Evolutionary conservation across 1,139 yeast genomes (phyloP), one percentile per base, ranked within the genome.

Genomic region (Nadsonia starkeyi-henricii): DNA sequence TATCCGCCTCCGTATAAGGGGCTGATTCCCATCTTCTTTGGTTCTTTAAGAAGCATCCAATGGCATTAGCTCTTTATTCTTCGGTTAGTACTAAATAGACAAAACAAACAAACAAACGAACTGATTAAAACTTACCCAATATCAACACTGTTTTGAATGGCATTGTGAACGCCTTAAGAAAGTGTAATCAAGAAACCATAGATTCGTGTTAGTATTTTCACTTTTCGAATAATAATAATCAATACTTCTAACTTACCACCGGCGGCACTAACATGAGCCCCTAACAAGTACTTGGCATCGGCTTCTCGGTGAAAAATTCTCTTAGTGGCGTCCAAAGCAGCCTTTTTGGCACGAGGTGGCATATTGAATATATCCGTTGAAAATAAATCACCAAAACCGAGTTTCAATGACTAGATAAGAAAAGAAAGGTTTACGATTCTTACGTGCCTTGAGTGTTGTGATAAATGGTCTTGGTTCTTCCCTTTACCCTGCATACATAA

Each of bases 21-120:
- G 96, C 91, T 0, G 96, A 81, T 0, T 74, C 82, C 97, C 97
- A 91, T 61, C 84, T 78, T 52, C 95, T 73, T 42, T 96, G 97
- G 43, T 88, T 84, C 63, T 89, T 89, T 54, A 91, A 70, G 62
- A 91, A 91, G 57, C 91, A 68, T 0, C 97, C 97, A 73, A 91
- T 88, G 46, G 94, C 76, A 60, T 85, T 85, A 61, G 62, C 73
- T 17, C 66, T 57, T n/a, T 8, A 55, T 44, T n/a, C n/a, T 12
- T 33, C 17, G 15, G 7, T 45, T 43, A 2, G 46, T 45, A 8
- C 53, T 54, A 13, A 57, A 49, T 12, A 33, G 51, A 9, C 9
- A 33, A 5, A 7, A 12, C 17, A 33, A 33, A 33, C 17, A 33
- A 7, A 26, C 7, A 26, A 7, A 26, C 7, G 12, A 26, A 26